Evolutionary conservation across 73 alveolate genomes (phyloP).

Genomic region (Tetrahymena malaccensis): DNA sequence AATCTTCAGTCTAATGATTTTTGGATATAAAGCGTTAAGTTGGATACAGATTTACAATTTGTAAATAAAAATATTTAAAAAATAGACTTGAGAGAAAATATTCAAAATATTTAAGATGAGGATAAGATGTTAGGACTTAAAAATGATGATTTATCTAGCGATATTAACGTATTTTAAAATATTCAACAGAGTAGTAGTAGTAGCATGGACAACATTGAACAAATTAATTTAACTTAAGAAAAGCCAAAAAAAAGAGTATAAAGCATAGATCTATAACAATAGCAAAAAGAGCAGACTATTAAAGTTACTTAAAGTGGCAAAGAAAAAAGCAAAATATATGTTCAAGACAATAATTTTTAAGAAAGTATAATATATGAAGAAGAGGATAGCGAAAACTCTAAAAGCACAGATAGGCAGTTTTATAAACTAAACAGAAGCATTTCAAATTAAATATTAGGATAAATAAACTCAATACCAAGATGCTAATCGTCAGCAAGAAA

Average conservation of each 20-base stretch:
- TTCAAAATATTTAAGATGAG: background rate
- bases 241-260: background rate
- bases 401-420: background rate
- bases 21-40: background rate
- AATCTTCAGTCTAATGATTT: background rate
- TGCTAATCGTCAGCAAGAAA: background rate
- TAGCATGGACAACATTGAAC: background rate
- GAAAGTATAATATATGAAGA: background rate
- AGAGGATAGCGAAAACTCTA: background rate
- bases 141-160: background rate
- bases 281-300: background rate
- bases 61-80: background rate
- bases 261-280: background rate
- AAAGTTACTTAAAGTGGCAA: background rate
- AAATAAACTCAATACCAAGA: background rate
- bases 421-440: background rate
- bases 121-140: background rate
- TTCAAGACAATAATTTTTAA: background rate
- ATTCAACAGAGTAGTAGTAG: too few relatives aligned
- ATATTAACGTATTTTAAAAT: too few relatives aligned
- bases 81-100: background rate
- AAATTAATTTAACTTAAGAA: background rate
- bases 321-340: background rate
- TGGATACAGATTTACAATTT: background rate
- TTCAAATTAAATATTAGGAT: background rate